Conservation (phyloP, 345 rosid species). For the Hypericum androsaemum region DNA sequence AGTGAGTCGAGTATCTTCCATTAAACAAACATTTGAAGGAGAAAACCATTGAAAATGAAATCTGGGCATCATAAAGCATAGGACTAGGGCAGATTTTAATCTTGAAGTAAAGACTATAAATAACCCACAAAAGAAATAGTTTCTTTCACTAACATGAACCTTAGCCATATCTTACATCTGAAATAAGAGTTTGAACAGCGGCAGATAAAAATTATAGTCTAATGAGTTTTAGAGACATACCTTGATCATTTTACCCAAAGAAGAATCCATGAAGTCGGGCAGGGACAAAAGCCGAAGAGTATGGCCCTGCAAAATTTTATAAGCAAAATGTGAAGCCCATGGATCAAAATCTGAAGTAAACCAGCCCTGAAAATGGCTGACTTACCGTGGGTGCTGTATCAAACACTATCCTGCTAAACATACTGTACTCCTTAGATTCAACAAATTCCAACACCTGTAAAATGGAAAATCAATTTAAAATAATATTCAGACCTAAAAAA, state of each 20-base stretch:
- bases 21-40: background rate
- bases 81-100: too few relatives aligned
- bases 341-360: slow-evolving; percentile 7
- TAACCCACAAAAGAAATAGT: slow-evolving; percentile 3
- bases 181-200: too few relatives aligned
- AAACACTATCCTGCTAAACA: slow-evolving; percentile 56
- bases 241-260: slow-evolving; percentile 70
- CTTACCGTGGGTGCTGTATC: slow-evolving; percentile 85
- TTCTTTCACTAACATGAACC: background rate
- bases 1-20: slow-evolving; percentile 1
- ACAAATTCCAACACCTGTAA: slow-evolving; percentile 63
- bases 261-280: slow-evolving; percentile 74
- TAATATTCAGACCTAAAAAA: background rate
- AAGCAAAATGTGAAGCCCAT: slow-evolving; percentile 8
- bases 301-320: slow-evolving; percentile 47
- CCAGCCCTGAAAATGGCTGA: background rate
- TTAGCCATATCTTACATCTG: too few relatives aligned
- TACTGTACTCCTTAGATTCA: slow-evolving; percentile 53
- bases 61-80: too few relatives aligned
- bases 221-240: slow-evolving; percentile 23
- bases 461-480: background rate
- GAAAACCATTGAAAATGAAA: background rate
- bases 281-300: slow-evolving; percentile 73
- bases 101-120: background rate
- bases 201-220: too few relatives aligned